Evolutionary conservation across 1,284 basidiomycete genomes (phyloP).

Genomic region (Cryptococcus deneoformans): DNA sequence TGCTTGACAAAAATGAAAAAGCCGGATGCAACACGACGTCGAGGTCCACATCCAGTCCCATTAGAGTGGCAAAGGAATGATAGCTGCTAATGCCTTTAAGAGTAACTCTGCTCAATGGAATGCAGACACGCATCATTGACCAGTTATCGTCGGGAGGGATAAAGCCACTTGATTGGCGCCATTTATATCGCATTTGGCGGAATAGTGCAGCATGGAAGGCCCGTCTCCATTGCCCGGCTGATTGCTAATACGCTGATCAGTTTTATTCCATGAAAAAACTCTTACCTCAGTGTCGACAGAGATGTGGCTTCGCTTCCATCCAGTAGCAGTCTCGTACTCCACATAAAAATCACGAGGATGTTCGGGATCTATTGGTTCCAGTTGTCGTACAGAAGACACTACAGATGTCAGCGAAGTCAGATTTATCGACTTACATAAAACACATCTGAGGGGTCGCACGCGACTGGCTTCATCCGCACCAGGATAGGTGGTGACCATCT

Average conservation of each 20-base stretch:
- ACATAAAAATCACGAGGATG: slow-evolving; percentile 53
- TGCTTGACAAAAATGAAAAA: neutral
- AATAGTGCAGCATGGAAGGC: slow-evolving; percentile 54
- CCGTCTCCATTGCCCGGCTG: slow-evolving; percentile 60
- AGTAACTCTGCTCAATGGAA: slow-evolving; percentile 57
- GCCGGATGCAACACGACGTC: neutral
- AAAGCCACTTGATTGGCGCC: slow-evolving; percentile 4
- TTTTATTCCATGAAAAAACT: neutral
- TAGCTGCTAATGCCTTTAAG: slow-evolving; percentile 39
- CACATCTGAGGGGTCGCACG: slow-evolving; percentile 56
- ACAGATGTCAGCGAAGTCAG: neutral
- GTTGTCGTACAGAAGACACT: slow-evolving; percentile 44
- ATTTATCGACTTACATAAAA: slow-evolving; percentile 54
- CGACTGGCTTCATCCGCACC: slow-evolving; percentile 59
- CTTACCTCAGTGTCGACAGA: slow-evolving; percentile 60
- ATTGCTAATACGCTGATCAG: slow-evolving; percentile 35
- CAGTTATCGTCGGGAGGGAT: slow-evolving; percentile 30
- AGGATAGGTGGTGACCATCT: slow-evolving; percentile 62
- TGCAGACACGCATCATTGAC: slow-evolving; percentile 57
- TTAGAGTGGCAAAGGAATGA: slow-evolving; percentile 47
- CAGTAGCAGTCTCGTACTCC: slow-evolving; percentile 43
- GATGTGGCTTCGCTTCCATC: slow-evolving; percentile 42
- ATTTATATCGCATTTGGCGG: slow-evolving; percentile 36
- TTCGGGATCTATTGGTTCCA: slow-evolving; percentile 53
- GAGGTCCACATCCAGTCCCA: slow-evolving; percentile 34